Evolutionary conservation across 352 stramenopile genomes (phyloP), one percentile per base, ranked within the genome.

Genomic region (Pythium utonaiense): DNA sequence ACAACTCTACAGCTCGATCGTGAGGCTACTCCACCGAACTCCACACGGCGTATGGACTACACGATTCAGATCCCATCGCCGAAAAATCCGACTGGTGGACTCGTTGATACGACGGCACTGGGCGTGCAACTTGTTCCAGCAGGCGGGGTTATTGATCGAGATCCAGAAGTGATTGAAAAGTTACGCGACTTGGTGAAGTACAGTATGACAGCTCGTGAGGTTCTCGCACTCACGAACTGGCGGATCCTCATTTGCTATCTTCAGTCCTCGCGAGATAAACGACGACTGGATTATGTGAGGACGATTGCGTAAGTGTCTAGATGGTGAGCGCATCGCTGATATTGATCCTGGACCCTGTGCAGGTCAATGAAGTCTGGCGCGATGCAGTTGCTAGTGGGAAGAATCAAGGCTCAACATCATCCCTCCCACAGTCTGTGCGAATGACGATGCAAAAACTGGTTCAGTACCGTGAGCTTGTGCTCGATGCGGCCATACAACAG

Each of bases 101-200:
- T 61, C 7, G 6, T 41, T 17, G 12, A 28, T 31, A 28, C 1
- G 31, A 31, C 9, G 8, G 9, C 27, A 55, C 21, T 24, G 13
- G 2, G 6, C 10, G 10, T 30, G 3, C 22, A 34, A 13, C 44
- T 22, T n/a, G 24, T 30, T 13, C 3, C 22, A 16, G 1, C 33
- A 33, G 19, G 1, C 65, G 33, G 55, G 44, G 51, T 67, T 22
- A 72, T 70, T n/a, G 54, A 69, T 8, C 64, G 60, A 7, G 75
- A 87, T 17, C 75, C 77, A 0, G 57, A 80, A 22, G 66, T 83
- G n/a, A 78, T 89, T 42, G 42, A 50, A 0, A 74, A 86, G 25
- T 61, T 89, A 8, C 70, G 70, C n/a, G 53, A 60, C 9, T 57
- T 89, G 21, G 66, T 86, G 17, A 73, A 75, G 17, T 45, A 75